Base-by-base conservation (phyloP, 2,329 filamentous ascomycete genomes). In the Neofusicoccum umdonicola region DNA sequence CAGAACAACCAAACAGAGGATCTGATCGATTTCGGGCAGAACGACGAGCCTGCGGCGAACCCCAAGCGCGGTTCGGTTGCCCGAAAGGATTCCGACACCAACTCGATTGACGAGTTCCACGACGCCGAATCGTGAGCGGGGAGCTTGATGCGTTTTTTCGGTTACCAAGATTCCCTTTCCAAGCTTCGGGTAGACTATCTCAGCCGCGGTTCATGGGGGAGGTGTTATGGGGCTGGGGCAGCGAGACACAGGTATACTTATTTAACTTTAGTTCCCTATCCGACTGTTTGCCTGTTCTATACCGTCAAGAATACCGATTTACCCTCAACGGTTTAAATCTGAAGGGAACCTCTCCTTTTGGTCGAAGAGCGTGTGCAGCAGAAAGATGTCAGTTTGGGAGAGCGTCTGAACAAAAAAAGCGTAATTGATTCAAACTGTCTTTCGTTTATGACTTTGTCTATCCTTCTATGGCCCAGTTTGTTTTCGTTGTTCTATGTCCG, bases 1-100 rank as follows among this genome's bases (percentile, higher is more conserved):
- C 62, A 65, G 69, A 68, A 71, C 8, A 58, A 58, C 39, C 19
- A 44, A 34, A 70, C 68, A 9, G 69, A 71, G 37, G 79, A 86
- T 67, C 77, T 89, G 54, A 87, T 89, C 67, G 83, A 90, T 69
- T 84, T 88, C 69, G 84, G 82, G 7, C 81, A 84, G 64, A 76
- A 79, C 62, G 77, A 81, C 67, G 66, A 52, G 57, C 34, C 51
- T 42, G 63, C 45, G 15, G 3, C 34, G 31, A 48, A 31, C 27
- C 17, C n/a, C 6, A 15, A 11, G 15, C 39, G 19, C 22, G 50
- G 50, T 6, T 52, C 58, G 22, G 47, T 80, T 42, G 69, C 70
- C 67, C 71, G 77, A 39, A 71, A 72, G 68, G 81, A 83, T 67
- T 79, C 77, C 35, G 72, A 80, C 61, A 78, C 77, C 12, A 73